A percentile compares a stretch with the other conserved stretches of the same genome.
These are phyloP conservation scores for Leptographium procerum DNA, from an alignment of 2,329 filamentous ascomycete genomes.

Conservation along the genomic window DNA sequence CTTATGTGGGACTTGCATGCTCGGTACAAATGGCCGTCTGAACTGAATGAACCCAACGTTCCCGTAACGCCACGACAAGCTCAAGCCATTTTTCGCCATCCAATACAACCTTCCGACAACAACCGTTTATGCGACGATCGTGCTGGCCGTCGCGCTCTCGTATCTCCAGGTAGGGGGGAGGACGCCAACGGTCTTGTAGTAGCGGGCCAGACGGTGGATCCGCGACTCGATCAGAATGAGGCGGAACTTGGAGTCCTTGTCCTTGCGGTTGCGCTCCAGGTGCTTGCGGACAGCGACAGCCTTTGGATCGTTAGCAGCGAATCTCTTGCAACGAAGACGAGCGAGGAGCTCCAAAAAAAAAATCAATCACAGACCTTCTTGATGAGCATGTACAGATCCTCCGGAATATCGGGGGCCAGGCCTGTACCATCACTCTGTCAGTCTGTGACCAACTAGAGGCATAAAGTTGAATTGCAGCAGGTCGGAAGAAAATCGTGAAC, in stretches of 20 bases:
- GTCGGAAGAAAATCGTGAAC: background rate
- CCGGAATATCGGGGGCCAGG: constrained; percentile 95
- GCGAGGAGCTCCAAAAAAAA: background rate
- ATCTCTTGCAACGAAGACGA: background rate
- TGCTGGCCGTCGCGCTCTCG: constrained; percentile 93
- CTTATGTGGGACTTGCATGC: background rate
- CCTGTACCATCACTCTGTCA: constrained; percentile 94
- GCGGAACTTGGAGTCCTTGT: constrained; percentile 99
- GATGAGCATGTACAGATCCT: constrained; percentile 99
- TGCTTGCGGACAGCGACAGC: constrained; percentile 99
- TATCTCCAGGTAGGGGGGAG: constrained; percentile 95
- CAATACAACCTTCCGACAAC: background rate
- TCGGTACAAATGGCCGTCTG: background rate
- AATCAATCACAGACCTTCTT: constrained; percentile 65
- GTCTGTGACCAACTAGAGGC: constrained; percentile 85
- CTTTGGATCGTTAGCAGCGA: constrained; percentile 31
- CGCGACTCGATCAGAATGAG: constrained; percentile 99
- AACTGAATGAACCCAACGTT: background rate
- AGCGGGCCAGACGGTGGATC: constrained; percentile 94
- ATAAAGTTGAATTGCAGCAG: constrained; percentile 20
- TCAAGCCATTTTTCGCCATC: background rate
- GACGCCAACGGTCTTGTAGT: constrained; percentile 89
- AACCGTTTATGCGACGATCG: constrained; percentile 70
- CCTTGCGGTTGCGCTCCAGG: constrained; percentile 99
- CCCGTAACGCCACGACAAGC: background rate